Conservation (phyloP, 345 rosid species). For the Lepidium africanum region DNA sequence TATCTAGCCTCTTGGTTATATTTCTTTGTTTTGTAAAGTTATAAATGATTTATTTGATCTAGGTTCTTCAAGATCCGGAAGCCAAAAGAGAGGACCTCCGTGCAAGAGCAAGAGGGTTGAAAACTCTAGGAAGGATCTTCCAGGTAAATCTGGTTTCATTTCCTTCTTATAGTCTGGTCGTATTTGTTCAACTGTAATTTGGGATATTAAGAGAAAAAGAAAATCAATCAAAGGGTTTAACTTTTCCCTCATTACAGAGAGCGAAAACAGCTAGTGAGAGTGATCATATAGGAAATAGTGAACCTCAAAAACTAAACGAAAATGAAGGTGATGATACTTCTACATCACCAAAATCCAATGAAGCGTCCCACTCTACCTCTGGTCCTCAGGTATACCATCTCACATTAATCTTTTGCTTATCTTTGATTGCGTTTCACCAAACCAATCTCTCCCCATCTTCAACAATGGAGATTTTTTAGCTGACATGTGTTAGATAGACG, state of each 20-base stretch:
- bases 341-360: conserved; percentile 44
- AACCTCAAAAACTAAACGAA: conserved; percentile 46
- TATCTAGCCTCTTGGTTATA: background rate
- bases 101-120: conserved; percentile 86
- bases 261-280: conserved; percentile 59
- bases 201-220: background rate
- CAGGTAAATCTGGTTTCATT: conserved; percentile 43
- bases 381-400: conserved; percentile 48
- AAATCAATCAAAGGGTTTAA: background rate
- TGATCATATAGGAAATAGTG: conserved; percentile 33
- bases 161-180: background rate
- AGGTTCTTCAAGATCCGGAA: conserved; percentile 95
- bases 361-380: conserved; percentile 36
- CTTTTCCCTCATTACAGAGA: conserved; percentile 36
- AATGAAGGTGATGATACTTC: conserved; percentile 35
- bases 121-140: conserved; percentile 88
- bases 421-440: background rate
- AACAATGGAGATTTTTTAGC: background rate
- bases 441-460: background rate
- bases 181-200: background rate
- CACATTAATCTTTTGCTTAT: background rate
- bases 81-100: conserved; percentile 87
- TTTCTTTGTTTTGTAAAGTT: conserved; percentile 18
- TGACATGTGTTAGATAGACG: conserved; percentile 9
- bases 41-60: conserved; percentile 15